Base-by-base conservation (phyloP, 208 protist species). In the Strigomonas oncopelti region DNA sequence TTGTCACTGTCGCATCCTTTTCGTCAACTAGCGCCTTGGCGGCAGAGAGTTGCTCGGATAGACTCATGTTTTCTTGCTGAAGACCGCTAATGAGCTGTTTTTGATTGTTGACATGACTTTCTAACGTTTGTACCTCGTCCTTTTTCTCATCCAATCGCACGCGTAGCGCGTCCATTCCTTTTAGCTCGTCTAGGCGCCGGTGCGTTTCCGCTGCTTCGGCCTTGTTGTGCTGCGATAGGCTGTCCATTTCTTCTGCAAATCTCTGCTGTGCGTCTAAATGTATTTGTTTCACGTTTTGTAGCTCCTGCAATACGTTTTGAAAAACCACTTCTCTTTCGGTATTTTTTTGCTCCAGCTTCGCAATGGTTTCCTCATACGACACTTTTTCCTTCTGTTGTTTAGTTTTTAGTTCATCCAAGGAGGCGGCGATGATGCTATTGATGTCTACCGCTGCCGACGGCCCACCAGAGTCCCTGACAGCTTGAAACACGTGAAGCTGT, bases 41-140 rank as follows among this genome's bases (percentile, higher is more conserved):
- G 7, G 55, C 34, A 11, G 18, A 18, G 18, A 80, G 20, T 56
- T 81, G n/a, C 9, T 67, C 9, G 28, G 22, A 46, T 0, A 85
- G 59, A 51, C 42, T 22, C 1, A 59, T 38, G 24, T 77, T 45
- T 16, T 86, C 77, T 45, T 67, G 2, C 31, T 77, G 72, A 1
- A 80, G 63, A 9, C 7, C 52, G 3, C 29, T 48, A 0, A 78
- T 45, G 5, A 81, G 46, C 9, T 63, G 36, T 2, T 46, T 42
- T 20, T 83, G 74, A 31, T 79, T 71, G 5, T 65, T 36, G 0
- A 71, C 69, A 59, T 86, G 76, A 28, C 57, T 80, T 34, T 86
- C 77, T 24, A 83, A 28, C 1, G 69, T 76, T 14, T 46, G 42
- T 31, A 69, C 62, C 34, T 78, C 74, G n/a, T 60, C 71, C 38